These are phyloP conservation scores for Avicennia marina DNA, from an alignment of 257 asterid species.

Conservation along the genomic window DNA sequence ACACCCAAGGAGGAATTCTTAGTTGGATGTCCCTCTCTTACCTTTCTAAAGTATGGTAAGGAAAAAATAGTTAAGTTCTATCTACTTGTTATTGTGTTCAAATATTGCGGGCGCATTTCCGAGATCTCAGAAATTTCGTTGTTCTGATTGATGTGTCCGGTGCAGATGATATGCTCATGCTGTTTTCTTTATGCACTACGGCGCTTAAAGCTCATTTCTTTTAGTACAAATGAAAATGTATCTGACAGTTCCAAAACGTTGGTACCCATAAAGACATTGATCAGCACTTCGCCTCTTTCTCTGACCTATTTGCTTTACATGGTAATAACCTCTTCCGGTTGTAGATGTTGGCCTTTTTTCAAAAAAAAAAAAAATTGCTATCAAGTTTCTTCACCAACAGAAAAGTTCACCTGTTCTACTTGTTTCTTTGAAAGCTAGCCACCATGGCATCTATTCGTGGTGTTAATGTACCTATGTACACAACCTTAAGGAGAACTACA, in stretches of 20 bases:
- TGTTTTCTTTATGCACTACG: constrained; percentile 61
- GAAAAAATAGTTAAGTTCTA: neutral
- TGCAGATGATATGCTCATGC: constrained; percentile 78
- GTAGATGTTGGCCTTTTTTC: neutral
- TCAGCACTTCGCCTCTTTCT: constrained; percentile 63
- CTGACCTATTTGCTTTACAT: constrained; percentile 77
- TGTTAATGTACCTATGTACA: constrained; percentile 94
- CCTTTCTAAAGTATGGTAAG: too few relatives aligned
- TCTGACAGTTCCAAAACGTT: constrained; percentile 40
- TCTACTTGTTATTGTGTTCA: neutral
- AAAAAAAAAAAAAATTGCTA: neutral
- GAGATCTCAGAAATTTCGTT: constrained; percentile 11
- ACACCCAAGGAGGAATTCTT: too few relatives aligned
- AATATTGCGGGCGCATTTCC: neutral
- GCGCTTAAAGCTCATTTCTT: constrained; percentile 61
- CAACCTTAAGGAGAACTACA: constrained; percentile 91
- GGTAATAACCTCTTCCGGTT: constrained; percentile 40
- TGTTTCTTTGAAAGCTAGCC: constrained; percentile 66
- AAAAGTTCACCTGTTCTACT: constrained; percentile 21
- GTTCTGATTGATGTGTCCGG: constrained; percentile 13
- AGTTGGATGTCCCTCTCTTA: too few relatives aligned
- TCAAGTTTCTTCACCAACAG: too few relatives aligned
- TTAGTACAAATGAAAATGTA: constrained; percentile 45
- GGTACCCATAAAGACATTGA: constrained; percentile 56
- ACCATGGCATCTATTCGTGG: constrained; percentile 94